These are phyloP conservation scores for Phaffia australis DNA, from an alignment of 768 basidiomycete species.

Conservation along the genomic window DNA sequence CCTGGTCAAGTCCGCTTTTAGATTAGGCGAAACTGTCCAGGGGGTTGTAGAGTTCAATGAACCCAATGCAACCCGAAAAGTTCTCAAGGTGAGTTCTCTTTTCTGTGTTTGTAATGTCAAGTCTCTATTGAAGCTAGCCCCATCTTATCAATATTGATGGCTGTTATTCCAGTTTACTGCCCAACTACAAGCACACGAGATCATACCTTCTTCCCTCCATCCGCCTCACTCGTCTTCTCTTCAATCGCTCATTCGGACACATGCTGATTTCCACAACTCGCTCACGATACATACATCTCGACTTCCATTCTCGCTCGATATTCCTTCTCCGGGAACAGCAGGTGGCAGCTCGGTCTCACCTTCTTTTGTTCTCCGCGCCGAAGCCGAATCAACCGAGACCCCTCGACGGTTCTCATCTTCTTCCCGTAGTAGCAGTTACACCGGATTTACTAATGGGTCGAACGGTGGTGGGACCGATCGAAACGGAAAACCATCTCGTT, in stretches of 20 bases:
- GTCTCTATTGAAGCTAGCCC: not conserved
- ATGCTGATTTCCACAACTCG: slow-evolving; percentile 74
- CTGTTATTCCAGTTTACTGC: slow-evolving; percentile 59
- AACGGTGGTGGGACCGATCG: too few species aligned
- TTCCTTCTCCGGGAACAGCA: slow-evolving; percentile 82
- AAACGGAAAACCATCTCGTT: slow-evolving; percentile 13
- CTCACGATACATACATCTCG: slow-evolving; percentile 62
- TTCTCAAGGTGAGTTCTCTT: slow-evolving; percentile 58
- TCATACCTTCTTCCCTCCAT: slow-evolving; percentile 43
- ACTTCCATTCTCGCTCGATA: slow-evolving; percentile 77
- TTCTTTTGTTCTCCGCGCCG: slow-evolving; percentile 57
- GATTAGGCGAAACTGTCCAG: slow-evolving; percentile 81
- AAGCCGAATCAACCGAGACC: slow-evolving; percentile 29
- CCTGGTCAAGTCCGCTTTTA: slow-evolving; percentile 78
- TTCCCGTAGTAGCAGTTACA: slow-evolving; percentile 1
- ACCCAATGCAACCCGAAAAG: slow-evolving; percentile 55
- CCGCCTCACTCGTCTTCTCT: slow-evolving; percentile 45
- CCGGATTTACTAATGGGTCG: too few species aligned
- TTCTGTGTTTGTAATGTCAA: slow-evolving; percentile 1
- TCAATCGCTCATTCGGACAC: slow-evolving; percentile 41
- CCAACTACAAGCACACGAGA: slow-evolving; percentile 76
- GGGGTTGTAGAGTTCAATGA: slow-evolving; percentile 83
- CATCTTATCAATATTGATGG: not conserved
- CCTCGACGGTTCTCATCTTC: slow-evolving; percentile 17
- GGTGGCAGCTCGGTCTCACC: slow-evolving; percentile 30